Conservation (phyloP, 305 asterid genomes). For the Ajuga reptans region DNA sequence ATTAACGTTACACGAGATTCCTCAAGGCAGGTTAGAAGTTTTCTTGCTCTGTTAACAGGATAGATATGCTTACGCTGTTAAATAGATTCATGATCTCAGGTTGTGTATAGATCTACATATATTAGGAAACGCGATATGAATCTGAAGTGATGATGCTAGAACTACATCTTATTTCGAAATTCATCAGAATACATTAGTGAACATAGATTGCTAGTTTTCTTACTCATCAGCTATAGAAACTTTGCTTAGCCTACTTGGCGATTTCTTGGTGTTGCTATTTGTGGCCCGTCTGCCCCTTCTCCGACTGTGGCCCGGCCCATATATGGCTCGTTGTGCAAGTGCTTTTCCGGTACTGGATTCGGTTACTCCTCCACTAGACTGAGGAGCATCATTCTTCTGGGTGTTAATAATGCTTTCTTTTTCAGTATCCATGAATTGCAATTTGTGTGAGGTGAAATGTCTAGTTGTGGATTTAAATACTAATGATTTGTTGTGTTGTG, state of each 20-base stretch:
- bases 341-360: conserved; percentile 34
- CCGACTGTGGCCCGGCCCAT: conserved; percentile 28
- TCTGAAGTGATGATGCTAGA: background rate
- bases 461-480: conserved; percentile 9
- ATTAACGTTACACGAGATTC: background rate
- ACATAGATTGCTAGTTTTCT: conserved; percentile 13
- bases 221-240: conserved; percentile 44
- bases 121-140: background rate
- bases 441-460: background rate
- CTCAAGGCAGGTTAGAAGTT: conserved; percentile 2
- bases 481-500: background rate
- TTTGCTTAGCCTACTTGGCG: conserved; percentile 46
- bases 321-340: conserved; percentile 43
- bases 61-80: background rate
- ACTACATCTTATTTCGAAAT: background rate
- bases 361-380: conserved; percentile 11
- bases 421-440: conserved; percentile 32
- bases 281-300: conserved; percentile 32
- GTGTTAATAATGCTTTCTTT: conserved; percentile 15
- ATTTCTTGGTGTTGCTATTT: conserved; percentile 23
- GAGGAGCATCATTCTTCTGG: conserved; percentile 13
- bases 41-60: background rate
- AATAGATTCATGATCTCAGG: conserved; percentile 10
- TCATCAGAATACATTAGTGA: background rate
- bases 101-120: background rate